Evolutionary conservation across 768 basidiomycete genomes (phyloP).

Genomic region (Boletus pseudopeckii): DNA sequence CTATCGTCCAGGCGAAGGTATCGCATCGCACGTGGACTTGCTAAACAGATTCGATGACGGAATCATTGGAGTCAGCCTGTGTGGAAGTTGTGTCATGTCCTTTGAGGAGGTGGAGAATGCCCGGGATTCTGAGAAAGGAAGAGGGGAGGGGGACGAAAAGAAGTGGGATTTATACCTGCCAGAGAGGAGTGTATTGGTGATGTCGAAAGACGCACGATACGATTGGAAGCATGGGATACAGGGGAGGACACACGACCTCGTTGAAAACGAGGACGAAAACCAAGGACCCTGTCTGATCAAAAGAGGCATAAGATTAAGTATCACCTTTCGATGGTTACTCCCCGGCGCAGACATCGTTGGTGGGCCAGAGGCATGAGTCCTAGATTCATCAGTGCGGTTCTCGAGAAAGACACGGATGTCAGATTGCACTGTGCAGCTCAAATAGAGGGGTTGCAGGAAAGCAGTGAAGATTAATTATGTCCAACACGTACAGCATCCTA

Average conservation of each 20-base stretch:
- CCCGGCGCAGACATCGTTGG: slow-evolving; percentile 84
- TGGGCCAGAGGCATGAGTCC: slow-evolving; percentile 32
- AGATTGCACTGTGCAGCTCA: background rate
- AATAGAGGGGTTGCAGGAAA: slow-evolving; percentile 6
- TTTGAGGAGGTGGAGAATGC: slow-evolving; percentile 42
- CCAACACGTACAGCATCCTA: background rate
- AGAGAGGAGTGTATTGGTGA: slow-evolving; percentile 68
- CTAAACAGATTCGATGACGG: slow-evolving; percentile 82
- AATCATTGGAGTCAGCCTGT: slow-evolving; percentile 83
- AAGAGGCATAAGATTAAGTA: slow-evolving; percentile 63
- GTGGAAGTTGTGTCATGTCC: slow-evolving; percentile 77
- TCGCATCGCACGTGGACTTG: slow-evolving; percentile 84
- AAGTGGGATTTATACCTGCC: slow-evolving; percentile 64
- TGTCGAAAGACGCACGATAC: slow-evolving; percentile 81
- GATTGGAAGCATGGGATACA: slow-evolving; percentile 88
- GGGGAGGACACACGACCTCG: slow-evolving; percentile 54
- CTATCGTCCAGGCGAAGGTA: slow-evolving; percentile 87
- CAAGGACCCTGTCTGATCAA: slow-evolving; percentile 38
- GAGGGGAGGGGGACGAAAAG: background rate
- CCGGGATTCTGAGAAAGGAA: slow-evolving; percentile 1
- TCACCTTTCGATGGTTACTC: slow-evolving; percentile 86
- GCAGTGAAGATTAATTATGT: slow-evolving; percentile 26
- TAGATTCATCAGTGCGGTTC: slow-evolving; percentile 4
- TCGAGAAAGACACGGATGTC: background rate
- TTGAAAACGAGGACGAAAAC: slow-evolving; percentile 35